Evolutionary conservation across 352 stramenopile genomes (phyloP), one percentile per base, ranked within the genome.

Genomic region (Globisporangium emineosum): DNA sequence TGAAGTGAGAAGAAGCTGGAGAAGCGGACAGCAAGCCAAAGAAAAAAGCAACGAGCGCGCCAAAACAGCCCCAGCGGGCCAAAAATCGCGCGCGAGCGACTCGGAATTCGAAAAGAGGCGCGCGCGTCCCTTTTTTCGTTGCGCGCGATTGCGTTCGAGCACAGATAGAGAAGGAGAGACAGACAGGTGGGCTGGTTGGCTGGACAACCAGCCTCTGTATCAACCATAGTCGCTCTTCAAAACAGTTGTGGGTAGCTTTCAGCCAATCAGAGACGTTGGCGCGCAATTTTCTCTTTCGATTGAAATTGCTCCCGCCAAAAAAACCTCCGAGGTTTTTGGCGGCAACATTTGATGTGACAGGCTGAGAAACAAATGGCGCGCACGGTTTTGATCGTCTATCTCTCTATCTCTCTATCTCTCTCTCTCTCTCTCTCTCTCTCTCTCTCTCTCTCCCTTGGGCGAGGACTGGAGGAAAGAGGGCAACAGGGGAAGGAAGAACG

Each of bases 181-280:
- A n/a, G n/a, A n/a, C n/a, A n/a, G n/a, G n/a, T n/a, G n/a, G 23
- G 32, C 29, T 2, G 13, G 40, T 43, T 43, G 37, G 5, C 57
- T 0, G 43, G 50, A 15, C 15, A 21, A 21, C 50, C n/a, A 33
- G 13, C 13, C n/a, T 8, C 15, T 42, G 51, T 17, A 57, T 57
- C 51, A 57, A 25, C 21, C 40, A 3, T 15, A 12, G 40, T 47
- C 40, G 23, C 40, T 10, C 40, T 23, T 23, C 17, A 47, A 12
- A 47, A 47, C 40, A 47, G 17, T 52, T 52, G 45, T 29, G 19
- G 30, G 10, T 45, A n/a, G 25, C 49, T 32, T 49, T 61, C 30
- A 56, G 15, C 68, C 68, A 73, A 68, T 71, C 59, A 71, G 12
- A 33, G 19, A 10, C 29, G 45, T 68, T 73, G 56, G 67, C 67